Evolutionary conservation across 2,329 filamentous ascomycete genomes (phyloP).

Genomic region (Cladorrhinum sp.): DNA sequence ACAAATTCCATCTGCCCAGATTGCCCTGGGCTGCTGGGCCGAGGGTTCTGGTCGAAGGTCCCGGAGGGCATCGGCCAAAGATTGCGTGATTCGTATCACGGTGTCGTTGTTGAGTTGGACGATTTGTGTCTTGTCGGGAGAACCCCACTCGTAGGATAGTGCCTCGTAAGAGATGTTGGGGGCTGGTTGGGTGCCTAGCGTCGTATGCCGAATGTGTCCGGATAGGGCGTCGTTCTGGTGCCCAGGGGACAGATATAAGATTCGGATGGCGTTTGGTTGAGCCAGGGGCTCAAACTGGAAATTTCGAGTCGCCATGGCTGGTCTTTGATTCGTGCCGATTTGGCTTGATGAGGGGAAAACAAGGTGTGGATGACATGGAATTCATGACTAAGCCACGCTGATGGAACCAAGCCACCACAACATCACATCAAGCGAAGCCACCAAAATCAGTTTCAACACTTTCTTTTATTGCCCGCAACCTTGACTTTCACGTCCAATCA

Average conservation of each 20-base stretch:
- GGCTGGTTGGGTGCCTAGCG: background rate
- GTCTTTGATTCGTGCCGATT: background rate
- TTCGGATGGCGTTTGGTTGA: background rate
- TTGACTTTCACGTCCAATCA: too few species aligned
- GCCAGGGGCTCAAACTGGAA: background rate
- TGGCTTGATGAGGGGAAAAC: too few species aligned
- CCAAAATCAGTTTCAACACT: too few species aligned
- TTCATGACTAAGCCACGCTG: too few species aligned
- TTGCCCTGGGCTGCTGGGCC: background rate
- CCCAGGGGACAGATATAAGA: constrained; percentile 1
- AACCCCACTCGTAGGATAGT: constrained; percentile 14
- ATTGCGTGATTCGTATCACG: constrained; percentile 1
- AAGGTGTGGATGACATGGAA: too few species aligned
- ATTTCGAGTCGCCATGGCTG: background rate
- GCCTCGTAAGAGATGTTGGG: constrained; percentile 9
- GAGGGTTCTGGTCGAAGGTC: background rate
- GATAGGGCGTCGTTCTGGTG: background rate
- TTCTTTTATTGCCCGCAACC: too few species aligned
- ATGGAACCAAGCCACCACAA: too few species aligned
- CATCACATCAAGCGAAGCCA: too few species aligned
- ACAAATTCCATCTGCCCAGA: constrained; percentile 13
- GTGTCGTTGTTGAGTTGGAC: background rate
- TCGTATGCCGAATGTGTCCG: background rate
- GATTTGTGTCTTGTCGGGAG: constrained; percentile 1
- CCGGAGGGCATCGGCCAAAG: background rate